Base-by-base conservation (phyloP, 2,329 filamentous ascomycete species). In the Hymenoscyphus linearis region DNA sequence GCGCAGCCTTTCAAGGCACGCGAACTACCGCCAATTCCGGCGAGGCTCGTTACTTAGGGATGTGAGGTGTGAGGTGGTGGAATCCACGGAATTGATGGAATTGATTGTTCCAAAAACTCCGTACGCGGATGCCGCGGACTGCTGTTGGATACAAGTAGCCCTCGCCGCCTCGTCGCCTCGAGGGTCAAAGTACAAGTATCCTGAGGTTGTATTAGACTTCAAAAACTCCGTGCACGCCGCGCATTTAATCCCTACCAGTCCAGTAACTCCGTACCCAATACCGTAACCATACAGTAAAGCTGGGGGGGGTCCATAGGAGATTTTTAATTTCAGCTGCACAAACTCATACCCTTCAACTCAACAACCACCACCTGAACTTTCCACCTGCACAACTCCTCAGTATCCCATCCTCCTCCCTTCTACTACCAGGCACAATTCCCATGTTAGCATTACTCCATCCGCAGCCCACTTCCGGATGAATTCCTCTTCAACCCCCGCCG, bases 401-500 rank as follows among this genome's bases (percentile, higher is more conserved):
- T 25, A 54, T 54, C 14, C 52, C 52, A 54, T 54, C 14, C 52
- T 27, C 25, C 31, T 25, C 18, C 25, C 44, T 44, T 44, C 40
- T 50, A 10, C 44, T 10, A 12, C 25, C 44, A 50, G 25, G 22
- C 31, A 31, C 31, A 31, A 31, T 47, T 47, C 18, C 13, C 26
- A 58, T 56, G 57, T 31, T 56, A 50, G 36, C 40, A 16, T 25
- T 50, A 50, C 18, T 50, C 18, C 18, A 22, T 56, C 40, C 35
- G 25, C 31, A 52, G 52, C 57, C 25, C 31, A 12, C 13, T 44
- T 58, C 36, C 37, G 37, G 52, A 52, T 52, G 53, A 52, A 50
- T 13, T 25, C 53, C 12, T 40, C 34, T 34, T 36, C 27, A n/a
- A 55, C 35, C 35, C 13, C 37, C 47, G 58, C 16, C 18, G 62